Base-by-base conservation (phyloP, 1,284 basidiomycete species). In the Ceratobasidium sp. region DNA sequence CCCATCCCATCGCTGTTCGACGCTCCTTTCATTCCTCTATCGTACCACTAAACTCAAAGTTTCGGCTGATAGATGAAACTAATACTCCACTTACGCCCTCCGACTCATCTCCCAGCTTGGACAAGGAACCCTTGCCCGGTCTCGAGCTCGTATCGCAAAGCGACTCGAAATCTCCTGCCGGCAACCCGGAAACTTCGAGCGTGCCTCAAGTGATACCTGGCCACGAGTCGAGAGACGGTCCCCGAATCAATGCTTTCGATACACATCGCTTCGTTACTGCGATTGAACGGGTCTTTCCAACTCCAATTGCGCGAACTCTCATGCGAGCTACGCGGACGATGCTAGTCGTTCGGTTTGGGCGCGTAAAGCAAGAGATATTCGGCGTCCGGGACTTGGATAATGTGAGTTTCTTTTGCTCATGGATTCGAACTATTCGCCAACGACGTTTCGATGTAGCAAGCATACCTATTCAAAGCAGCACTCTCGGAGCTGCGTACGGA, bases 381-480 rank as follows among this genome's bases (percentile, higher is more conserved):
- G 89, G 88, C 42, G 83, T 85, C 50, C 92, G 96, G 78, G 95
- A 98, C 77, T 78, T 95, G 64, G 95, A 96, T 78, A 96, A 96
- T 78, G 94, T 96, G 78, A 72, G 91, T 85, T 3, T 53, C 32
- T 54, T 4, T 35, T 60, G 32, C 50, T 20, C 29, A 10, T 35
- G 55, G 12, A 50, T 31, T 20, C 1, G 17, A 29, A 4, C 38
- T 42, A 13, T 50, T 29, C 38, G 57, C 50, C 70, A 60, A 17
- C 13, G 25, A 8, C 5, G n/a, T 13, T 58, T 2, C 56, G 12
- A 52, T 40, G 47, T 35, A 96, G 94, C 91, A 96, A 87, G 94
- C 94, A 12, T 99, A 99, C 78, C 83, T 98, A 29, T 98, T 98
- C 79, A 88, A 90, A 64, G 96, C 97, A 10, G 97, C 96, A 0